Conservation (phyloP, 345 rosid genomes). For the Melaleuca alternifolia region DNA sequence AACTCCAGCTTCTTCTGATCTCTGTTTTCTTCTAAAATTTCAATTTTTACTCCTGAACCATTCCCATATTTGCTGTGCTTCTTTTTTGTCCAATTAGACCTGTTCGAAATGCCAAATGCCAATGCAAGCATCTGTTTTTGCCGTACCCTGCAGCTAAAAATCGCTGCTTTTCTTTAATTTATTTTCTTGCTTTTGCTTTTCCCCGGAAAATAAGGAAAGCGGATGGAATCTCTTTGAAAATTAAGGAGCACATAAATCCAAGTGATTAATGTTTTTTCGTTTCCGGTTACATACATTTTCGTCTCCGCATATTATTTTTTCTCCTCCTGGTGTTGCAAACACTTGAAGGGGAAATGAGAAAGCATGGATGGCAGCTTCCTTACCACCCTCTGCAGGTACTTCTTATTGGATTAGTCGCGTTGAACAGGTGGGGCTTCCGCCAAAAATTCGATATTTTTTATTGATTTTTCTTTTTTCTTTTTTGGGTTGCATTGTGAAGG, state of each 20-base stretch:
- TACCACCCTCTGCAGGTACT: slow-evolving; percentile 98
- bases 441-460: background rate
- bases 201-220: slow-evolving; percentile 40
- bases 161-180: slow-evolving; percentile 3
- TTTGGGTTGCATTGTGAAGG: slow-evolving; percentile 36
- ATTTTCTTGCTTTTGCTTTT: slow-evolving; percentile 2
- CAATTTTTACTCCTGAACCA: slow-evolving; percentile 21
- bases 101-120: slow-evolving; percentile 18
- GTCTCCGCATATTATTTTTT: slow-evolving; percentile 10
- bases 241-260: background rate
- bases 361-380: slow-evolving; percentile 98
- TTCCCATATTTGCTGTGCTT: background rate
- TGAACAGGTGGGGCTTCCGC: background rate
- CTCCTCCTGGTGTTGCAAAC: slow-evolving; percentile 17
- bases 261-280: background rate
- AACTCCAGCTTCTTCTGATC: background rate
- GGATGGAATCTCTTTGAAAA: background rate
- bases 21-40: slow-evolving; percentile 1
- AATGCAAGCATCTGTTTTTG: slow-evolving; percentile 9
- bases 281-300: background rate
- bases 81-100: background rate
- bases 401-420: background rate
- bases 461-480: background rate
- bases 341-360: slow-evolving; percentile 65
- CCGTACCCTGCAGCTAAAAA: background rate